Evolutionary conservation across 2,329 filamentous ascomycete species (phyloP).

Genomic region (Talaromyces piceae): DNA sequence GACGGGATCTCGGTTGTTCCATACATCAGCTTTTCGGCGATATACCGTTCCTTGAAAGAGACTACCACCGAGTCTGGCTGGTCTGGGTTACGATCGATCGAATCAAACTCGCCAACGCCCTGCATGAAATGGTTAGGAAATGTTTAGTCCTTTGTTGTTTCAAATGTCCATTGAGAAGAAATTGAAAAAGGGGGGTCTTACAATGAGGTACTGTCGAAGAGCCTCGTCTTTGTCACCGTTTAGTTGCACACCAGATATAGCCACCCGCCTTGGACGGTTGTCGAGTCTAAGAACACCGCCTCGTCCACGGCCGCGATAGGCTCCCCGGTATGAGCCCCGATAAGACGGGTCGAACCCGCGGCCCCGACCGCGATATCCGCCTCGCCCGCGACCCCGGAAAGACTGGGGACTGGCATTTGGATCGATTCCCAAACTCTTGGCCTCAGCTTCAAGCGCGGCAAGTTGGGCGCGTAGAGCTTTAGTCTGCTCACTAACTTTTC

Average conservation of each 20-base stretch:
- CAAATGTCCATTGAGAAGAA: too few relatives aligned
- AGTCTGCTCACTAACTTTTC: slow-evolving; percentile 41
- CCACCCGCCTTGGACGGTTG: slow-evolving; percentile 50
- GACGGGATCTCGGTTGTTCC: slow-evolving; percentile 42
- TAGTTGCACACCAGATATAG: slow-evolving; percentile 42
- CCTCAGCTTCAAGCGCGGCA: slow-evolving; percentile 49
- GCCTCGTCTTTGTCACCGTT: slow-evolving; percentile 48
- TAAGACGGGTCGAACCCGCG: slow-evolving; percentile 35
- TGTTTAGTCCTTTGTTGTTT: too few relatives aligned
- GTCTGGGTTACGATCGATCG: slow-evolving; percentile 35
- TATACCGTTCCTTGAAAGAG: slow-evolving; percentile 42
- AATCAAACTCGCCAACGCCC: slow-evolving; percentile 42
- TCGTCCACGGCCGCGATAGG: slow-evolving; percentile 39
- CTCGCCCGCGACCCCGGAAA: slow-evolving; percentile 20
- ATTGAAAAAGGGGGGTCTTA: slow-evolving; percentile 20
- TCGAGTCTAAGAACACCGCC: slow-evolving; percentile 51
- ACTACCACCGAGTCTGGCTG: slow-evolving; percentile 35
- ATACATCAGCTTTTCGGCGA: slow-evolving; percentile 50
- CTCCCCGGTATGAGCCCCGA: slow-evolving; percentile 30
- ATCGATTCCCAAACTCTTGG: slow-evolving; percentile 47
- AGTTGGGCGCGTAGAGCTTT: slow-evolving; percentile 48
- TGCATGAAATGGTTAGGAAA: slow-evolving; percentile 18
- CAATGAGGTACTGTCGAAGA: slow-evolving; percentile 49
- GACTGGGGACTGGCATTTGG: slow-evolving; percentile 25
- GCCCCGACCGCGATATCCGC: slow-evolving; percentile 34